These are phyloP conservation scores for Trichoderma sp. DNA, from an alignment of 2,329 filamentous ascomycete genomes.

Conservation along the genomic window DNA sequence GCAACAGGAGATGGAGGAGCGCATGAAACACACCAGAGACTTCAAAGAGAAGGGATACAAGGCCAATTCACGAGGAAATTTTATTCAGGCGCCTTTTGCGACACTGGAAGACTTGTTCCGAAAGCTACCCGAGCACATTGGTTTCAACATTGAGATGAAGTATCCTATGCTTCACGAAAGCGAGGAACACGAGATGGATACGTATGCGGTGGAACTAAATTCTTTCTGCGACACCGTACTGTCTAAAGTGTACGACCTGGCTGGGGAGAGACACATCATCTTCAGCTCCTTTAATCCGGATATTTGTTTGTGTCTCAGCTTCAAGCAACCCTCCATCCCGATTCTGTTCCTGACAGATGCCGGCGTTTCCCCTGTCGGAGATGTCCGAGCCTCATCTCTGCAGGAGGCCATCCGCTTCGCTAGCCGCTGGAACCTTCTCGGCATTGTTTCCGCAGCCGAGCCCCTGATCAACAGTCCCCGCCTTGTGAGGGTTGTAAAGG, in stretches of 20 bases:
- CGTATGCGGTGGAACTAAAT: conserved; percentile 92
- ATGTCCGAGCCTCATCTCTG: conserved; percentile 84
- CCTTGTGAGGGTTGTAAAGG: conserved; percentile 88
- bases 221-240: conserved; percentile 94
- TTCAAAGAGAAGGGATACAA: conserved; percentile 96
- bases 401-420: conserved; percentile 97
- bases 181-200: conserved; percentile 94
- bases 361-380: conserved; percentile 74
- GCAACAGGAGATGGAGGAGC: conserved; percentile 58
- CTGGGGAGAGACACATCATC: conserved; percentile 81
- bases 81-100: conserved; percentile 93
- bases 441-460: conserved; percentile 84
- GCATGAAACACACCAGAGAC: conserved; percentile 95
- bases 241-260: conserved; percentile 82
- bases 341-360: conserved; percentile 93
- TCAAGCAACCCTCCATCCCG: conserved; percentile 96
- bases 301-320: conserved; percentile 87
- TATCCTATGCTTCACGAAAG: conserved; percentile 97
- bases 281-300: conserved; percentile 98
- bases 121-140: conserved; percentile 74
- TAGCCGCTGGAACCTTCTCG: conserved; percentile 88
- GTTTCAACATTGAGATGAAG: conserved; percentile 99
- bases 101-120: conserved; percentile 91
- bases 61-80: conserved; percentile 87
- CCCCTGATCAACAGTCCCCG: conserved; percentile 86